Percentiles rank a stretch among this genome's conserved stretches.
Conservation (phyloP, 1,284 basidiomycete species). For the Phaffia rhodozyma region DNA sequence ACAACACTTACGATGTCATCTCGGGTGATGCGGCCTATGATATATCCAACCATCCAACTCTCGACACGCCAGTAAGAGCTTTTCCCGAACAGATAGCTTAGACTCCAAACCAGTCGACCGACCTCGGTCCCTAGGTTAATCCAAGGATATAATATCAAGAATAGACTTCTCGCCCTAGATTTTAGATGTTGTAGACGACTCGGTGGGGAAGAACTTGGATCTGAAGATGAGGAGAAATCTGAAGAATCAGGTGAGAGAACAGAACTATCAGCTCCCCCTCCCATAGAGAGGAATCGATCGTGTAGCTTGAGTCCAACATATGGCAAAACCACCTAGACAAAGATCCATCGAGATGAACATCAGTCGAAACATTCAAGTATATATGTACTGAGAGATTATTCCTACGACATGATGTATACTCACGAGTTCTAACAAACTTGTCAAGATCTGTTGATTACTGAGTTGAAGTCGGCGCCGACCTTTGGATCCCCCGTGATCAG, state of each 20-base stretch:
- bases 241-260: background rate
- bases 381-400: background rate
- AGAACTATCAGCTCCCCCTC: background rate
- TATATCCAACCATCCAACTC: constrained; percentile 61
- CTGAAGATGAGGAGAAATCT: background rate
- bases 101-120: constrained; percentile 70
- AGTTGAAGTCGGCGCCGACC: constrained; percentile 16
- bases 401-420: constrained; percentile 24
- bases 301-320: constrained; percentile 10
- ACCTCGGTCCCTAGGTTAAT: constrained; percentile 62
- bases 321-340: constrained; percentile 11
- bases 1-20: constrained; percentile 11
- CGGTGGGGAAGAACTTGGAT: background rate
- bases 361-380: constrained; percentile 2
- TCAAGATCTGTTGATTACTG: constrained; percentile 34
- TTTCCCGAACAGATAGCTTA: constrained; percentile 80
- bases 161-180: constrained; percentile 27
- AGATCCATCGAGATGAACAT: background rate
- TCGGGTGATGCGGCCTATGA: constrained; percentile 4
- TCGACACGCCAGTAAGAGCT: constrained; percentile 71
- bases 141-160: constrained; percentile 70
- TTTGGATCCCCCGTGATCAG: background rate
- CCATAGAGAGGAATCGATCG: background rate
- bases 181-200: too few relatives aligned
- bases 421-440: constrained; percentile 66